Evolutionary conservation across 2,329 filamentous ascomycete species (phyloP).

Genomic region (Penicillium sp.): DNA sequence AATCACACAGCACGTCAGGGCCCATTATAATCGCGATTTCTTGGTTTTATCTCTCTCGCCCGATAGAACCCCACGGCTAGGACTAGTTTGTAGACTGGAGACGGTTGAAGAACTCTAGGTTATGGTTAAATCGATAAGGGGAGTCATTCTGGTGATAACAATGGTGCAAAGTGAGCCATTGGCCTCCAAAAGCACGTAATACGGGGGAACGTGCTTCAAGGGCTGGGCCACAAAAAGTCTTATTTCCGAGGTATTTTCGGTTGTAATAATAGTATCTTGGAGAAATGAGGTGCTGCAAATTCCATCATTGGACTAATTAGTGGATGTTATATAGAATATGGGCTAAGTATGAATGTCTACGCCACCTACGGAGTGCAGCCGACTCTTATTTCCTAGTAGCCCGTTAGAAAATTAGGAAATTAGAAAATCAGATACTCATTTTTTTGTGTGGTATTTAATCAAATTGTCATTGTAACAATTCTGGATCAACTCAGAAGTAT

Average conservation of each 20-base stretch:
- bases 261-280: not conserved
- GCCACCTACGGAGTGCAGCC: not conserved
- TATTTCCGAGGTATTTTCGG: not conserved
- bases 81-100: not conserved
- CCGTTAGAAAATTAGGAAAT: not conserved
- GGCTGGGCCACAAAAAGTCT: not conserved
- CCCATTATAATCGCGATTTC: constrained; percentile 14
- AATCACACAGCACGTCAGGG: constrained; percentile 14
- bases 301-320: not conserved
- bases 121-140: not conserved
- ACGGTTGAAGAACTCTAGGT: not conserved
- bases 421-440: not conserved
- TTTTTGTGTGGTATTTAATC: not conserved
- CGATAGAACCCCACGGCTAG: not conserved
- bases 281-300: not conserved
- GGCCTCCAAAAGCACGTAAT: not conserved
- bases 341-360: not conserved
- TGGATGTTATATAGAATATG: not conserved
- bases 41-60: not conserved
- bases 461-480: not conserved
- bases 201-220: not conserved
- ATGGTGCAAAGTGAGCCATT: not conserved
- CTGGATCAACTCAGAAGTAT: not conserved
- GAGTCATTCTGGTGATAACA: not conserved
- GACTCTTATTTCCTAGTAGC: not conserved